These are phyloP conservation scores for Trifolium pratense DNA, from an alignment of 306 rosid species.

Conservation along the genomic window DNA sequence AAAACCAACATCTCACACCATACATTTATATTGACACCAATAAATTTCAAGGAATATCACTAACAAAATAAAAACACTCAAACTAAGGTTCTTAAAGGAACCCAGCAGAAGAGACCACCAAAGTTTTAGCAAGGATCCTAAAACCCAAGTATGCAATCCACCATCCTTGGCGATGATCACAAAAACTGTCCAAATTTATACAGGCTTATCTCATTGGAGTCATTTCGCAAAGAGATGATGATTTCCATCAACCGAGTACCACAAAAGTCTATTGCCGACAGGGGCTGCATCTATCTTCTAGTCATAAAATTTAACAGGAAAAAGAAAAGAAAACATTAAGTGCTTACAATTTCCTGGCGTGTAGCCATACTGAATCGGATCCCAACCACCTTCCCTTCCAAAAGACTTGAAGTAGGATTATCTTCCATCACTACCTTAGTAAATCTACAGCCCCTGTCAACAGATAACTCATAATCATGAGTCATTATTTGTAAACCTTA, in stretches of 20 bases:
- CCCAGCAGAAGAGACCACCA: constrained; percentile 16
- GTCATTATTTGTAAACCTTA: constrained; percentile 5
- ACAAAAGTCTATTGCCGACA: constrained; percentile 22
- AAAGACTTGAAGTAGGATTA: constrained; percentile 46
- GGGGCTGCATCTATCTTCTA: not conserved
- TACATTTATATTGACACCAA: not conserved
- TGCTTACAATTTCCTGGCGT: constrained; percentile 75
- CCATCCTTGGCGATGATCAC: constrained; percentile 21
- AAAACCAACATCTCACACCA: not conserved
- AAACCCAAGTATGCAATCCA: constrained; percentile 14
- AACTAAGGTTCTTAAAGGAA: constrained; percentile 35
- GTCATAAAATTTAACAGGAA: constrained; percentile 18
- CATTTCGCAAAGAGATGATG: constrained; percentile 26
- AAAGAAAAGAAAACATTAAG: constrained; percentile 19
- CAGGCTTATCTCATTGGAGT: constrained; percentile 16
- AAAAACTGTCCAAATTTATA: constrained; percentile 30
- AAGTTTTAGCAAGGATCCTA: constrained; percentile 8
- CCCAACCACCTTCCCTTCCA: constrained; percentile 66
- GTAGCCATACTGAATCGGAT: constrained; percentile 77
- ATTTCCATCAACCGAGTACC: constrained; percentile 15
- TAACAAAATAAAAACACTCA: constrained; percentile 10
- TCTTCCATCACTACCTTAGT: constrained; percentile 63
- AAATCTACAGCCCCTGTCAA: constrained; percentile 46
- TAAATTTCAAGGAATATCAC: constrained; percentile 19
- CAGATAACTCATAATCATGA: constrained; percentile 26